phyloP scores from a whole-genome alignment of 2,329 filamentous ascomycete genomes.

The Epichloe sp. region DNA sequence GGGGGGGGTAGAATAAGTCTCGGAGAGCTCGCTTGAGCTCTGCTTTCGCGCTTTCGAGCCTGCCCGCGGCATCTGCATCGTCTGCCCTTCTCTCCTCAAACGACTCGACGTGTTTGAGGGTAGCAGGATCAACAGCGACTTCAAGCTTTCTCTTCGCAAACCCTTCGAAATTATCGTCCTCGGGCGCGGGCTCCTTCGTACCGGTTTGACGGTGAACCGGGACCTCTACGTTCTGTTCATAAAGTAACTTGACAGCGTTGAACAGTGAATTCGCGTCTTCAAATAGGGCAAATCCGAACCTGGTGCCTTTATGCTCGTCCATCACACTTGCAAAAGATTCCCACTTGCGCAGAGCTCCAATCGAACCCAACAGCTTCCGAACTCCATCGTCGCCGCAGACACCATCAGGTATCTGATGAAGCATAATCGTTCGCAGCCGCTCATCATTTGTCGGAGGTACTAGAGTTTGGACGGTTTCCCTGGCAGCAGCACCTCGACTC shows the following conservation, averaged over 20 bases:
- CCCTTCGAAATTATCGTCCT: conserved; percentile 33
- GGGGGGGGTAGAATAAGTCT: conserved; percentile 57
- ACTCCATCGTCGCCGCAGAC: conserved; percentile 64
- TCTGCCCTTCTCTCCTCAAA: conserved; percentile 57
- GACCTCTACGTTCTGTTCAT: conserved; percentile 69
- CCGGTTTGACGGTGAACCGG: conserved; percentile 62
- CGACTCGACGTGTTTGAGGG: conserved; percentile 73
- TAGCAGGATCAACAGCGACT: conserved; percentile 69
- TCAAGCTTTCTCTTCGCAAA: conserved; percentile 60
- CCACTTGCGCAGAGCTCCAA: conserved; percentile 74
- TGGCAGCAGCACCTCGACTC: conserved; percentile 49
- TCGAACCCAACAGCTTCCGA: conserved; percentile 64
- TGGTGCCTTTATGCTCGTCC: conserved; percentile 63
- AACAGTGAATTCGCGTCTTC: conserved; percentile 82
- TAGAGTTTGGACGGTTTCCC: conserved; percentile 58
- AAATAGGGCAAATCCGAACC: conserved; percentile 92
- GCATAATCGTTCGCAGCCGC: conserved; percentile 79
- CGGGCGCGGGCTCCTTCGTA: conserved; percentile 25
- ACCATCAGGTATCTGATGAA: conserved; percentile 74
- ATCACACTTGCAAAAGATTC: conserved; percentile 52
- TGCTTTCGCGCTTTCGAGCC: conserved; percentile 54
- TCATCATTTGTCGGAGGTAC: conserved; percentile 81
- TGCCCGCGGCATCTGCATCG: conserved; percentile 49
- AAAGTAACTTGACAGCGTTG: conserved; percentile 72
- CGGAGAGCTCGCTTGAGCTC: conserved; percentile 56